Percentiles rank a stretch among this genome's conserved stretches.
Evolutionary conservation across 495 filamentous ascomycete species (phyloP).

Genomic region (Xylaria palmicola): DNA sequence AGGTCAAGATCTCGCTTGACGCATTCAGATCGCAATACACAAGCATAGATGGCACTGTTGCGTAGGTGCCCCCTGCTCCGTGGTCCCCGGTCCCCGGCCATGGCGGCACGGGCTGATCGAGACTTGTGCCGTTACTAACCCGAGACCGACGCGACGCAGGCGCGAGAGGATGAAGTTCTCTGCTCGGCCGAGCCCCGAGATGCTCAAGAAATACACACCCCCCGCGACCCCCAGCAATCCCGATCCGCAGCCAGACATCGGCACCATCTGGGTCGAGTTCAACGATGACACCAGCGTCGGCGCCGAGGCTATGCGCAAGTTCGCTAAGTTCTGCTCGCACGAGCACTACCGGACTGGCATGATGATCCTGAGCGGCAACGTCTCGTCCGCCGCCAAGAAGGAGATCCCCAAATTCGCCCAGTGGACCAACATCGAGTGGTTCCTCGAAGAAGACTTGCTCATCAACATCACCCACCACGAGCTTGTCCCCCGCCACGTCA

Average conservation of each 20-base stretch:
- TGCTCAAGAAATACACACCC: slow-evolving; percentile 79
- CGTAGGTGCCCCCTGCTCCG: slow-evolving; percentile 51
- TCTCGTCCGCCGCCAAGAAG: slow-evolving; percentile 82
- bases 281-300: slow-evolving; percentile 68
- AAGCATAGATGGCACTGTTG: slow-evolving; percentile 65
- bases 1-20: slow-evolving; percentile 76
- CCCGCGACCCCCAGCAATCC: slow-evolving; percentile 62
- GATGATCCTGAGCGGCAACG: slow-evolving; percentile 75
- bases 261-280: slow-evolving; percentile 93
- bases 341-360: slow-evolving; percentile 86
- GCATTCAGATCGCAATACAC: slow-evolving; percentile 69
- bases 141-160: slow-evolving; percentile 47
- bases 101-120: not conserved
- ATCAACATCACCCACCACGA: slow-evolving; percentile 99
- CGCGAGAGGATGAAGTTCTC: slow-evolving; percentile 83
- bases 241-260: slow-evolving; percentile 68
- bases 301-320: slow-evolving; percentile 85
- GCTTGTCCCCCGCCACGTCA: slow-evolving; percentile 88
- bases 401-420: slow-evolving; percentile 68
- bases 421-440: slow-evolving; percentile 82
- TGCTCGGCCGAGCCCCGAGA: slow-evolving; percentile 73
- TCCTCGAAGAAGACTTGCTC: slow-evolving; percentile 90
- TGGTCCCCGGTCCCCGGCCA: too few relatives aligned
- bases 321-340: slow-evolving; percentile 74
- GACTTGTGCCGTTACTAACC: slow-evolving; percentile 6